Percentiles rank a stretch among this genome's conserved stretches.
These are phyloP conservation scores for Pseudoperonospora humuli DNA, from an alignment of 352 stramenopile species.

Conservation along the genomic window DNA sequence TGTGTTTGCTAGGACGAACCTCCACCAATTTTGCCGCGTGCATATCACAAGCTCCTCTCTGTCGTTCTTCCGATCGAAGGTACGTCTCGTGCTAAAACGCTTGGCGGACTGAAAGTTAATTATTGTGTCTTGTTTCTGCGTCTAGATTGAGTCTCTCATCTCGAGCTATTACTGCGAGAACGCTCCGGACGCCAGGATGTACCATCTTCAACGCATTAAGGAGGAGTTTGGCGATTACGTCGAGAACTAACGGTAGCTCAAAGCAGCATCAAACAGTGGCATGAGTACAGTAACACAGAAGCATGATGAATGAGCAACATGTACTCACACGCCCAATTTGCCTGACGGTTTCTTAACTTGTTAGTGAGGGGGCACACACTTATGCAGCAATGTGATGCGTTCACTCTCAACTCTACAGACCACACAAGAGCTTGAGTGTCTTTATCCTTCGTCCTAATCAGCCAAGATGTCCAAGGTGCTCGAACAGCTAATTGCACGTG, in stretches of 20 bases:
- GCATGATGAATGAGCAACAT: conserved; percentile 4
- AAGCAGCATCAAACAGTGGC: background rate
- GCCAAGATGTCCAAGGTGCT: conserved; percentile 87
- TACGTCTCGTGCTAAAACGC: conserved; percentile 6
- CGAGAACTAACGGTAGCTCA: conserved; percentile 10
- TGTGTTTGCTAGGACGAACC: conserved; percentile 42
- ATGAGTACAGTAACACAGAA: background rate
- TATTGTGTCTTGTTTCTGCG: background rate
- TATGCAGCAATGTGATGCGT: background rate
- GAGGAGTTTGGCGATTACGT: conserved; percentile 47
- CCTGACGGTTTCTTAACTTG: conserved; percentile 20
- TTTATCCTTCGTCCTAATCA: background rate
- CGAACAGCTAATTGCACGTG: conserved; percentile 94
- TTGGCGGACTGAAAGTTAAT: background rate
- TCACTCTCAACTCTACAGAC: conserved; percentile 5
- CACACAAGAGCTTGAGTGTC: background rate
- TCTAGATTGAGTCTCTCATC: conserved; percentile 66
- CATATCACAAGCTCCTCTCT: conserved; percentile 67
- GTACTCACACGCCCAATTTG: conserved; percentile 6
- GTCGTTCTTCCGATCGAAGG: conserved; percentile 68
- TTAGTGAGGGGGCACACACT: conserved; percentile 14
- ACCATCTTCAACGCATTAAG: conserved; percentile 46
- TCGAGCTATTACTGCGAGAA: conserved; percentile 63
- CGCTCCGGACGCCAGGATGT: conserved; percentile 42
- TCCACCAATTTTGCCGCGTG: conserved; percentile 60